A percentile compares a stretch with the other conserved stretches of the same genome.
Conservation (phyloP, 140 eudicot species). For the Anethum foeniculum region DNA sequence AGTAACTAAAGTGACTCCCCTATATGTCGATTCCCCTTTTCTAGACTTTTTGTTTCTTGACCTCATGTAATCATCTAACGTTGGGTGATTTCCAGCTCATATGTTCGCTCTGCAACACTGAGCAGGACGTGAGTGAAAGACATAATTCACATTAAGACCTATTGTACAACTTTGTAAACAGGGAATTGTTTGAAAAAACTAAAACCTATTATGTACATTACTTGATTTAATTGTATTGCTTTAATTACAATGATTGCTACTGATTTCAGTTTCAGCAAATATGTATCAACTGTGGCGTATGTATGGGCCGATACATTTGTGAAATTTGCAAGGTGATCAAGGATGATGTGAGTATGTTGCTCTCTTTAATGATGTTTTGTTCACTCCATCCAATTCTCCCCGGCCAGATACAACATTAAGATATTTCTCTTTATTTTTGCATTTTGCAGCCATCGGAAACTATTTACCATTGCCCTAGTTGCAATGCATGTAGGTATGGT, state of each 20-base stretch:
- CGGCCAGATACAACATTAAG: too few species aligned
- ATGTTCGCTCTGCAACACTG: slow-evolving; percentile 84
- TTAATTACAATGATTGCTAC: too few species aligned
- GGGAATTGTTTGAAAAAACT: too few species aligned
- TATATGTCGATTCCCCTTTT: neutral
- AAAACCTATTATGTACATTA: neutral
- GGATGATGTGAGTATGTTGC: slow-evolving; percentile 57
- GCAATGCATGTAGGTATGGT: too few species aligned
- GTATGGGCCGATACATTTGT: slow-evolving; percentile 79
- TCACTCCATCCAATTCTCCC: neutral
- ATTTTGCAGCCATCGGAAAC: too few species aligned
- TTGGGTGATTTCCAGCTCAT: slow-evolving; percentile 44
- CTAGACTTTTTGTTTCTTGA: neutral
- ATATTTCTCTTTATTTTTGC: slow-evolving; percentile 1
- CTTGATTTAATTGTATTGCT: too few species aligned
- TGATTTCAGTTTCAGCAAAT: slow-evolving; percentile 58
- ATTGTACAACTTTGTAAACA: too few species aligned
- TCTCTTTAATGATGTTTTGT: neutral
- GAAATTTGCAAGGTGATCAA: slow-evolving; percentile 65
- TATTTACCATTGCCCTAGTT: too few species aligned
- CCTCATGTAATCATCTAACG: neutral
- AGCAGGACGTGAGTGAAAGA: slow-evolving; percentile 62
- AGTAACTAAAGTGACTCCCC: too few species aligned
- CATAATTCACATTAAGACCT: too few species aligned
- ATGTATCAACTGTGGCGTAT: slow-evolving; percentile 81